Base-by-base conservation (phyloP, 208 protist genomes). In the Crithidia expoeki region DNA sequence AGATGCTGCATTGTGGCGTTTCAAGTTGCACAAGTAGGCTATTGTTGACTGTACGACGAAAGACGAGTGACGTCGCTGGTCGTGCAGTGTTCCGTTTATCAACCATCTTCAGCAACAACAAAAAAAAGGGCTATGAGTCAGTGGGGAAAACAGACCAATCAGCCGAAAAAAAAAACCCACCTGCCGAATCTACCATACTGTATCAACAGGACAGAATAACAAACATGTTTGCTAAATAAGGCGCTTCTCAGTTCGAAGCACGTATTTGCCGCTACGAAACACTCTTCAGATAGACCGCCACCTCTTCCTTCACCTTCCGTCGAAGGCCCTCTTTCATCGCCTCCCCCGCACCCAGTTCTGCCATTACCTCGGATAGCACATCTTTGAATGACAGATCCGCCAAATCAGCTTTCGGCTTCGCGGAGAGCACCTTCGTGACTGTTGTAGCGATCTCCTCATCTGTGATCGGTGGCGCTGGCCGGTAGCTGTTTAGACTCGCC, bases 401-500 rank as follows among this genome's bases (percentile, higher is more conserved):
- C 12, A 90, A 12, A 19, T 68, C 44, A 3, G 73, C 67, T 19
- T 40, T 12, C 0, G 52, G 21, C 23, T 60, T 68, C 10, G 27
- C 27, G 0, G 28, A 62, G 23, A 93, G 72, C 25, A 89, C 82
- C 9, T 64, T 60, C 25, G 55, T 36, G 30, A 93, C 87, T 23
- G 85, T 68, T 14, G 42, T 40, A 1, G 46, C 34, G 4, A 92
- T 72, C 19, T 82, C 71, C 7, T 30, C 78, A 11, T 72, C 52
- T 0, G 60, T 61, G n/a, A 90, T 27, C 10, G 69, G 32, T 17
- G 77, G 76, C 0, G 81, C 77, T 6, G 83, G 64, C 1, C 62
- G 67, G 68, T 90, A 89, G 21, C 75, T 81, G 57, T 86, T 88
- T 56, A 94, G 72, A 27, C 47, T 92, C 4, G 87, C 59, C 14